Base-by-base conservation (phyloP, 2,329 filamentous ascomycete species). In the Xylaria sp. region DNA sequence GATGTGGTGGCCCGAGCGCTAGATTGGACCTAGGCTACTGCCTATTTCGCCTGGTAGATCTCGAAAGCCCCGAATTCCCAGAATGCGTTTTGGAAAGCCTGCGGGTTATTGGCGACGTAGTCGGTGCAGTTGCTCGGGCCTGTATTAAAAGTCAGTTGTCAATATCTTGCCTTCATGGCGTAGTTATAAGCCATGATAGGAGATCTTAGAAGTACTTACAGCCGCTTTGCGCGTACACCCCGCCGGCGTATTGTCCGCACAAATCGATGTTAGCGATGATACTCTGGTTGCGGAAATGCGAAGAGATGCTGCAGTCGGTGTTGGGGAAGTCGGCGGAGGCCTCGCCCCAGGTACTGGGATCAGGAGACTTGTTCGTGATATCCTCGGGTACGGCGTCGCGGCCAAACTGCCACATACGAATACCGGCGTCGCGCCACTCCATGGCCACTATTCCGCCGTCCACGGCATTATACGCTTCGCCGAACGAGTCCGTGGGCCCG, bases 231-330 rank as follows among this genome's bases (percentile, higher is more conserved):
- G 76, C 74, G 68, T 81, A 86, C 35, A 77, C 74, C 2, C 75
- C 77, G 47, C 82, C 82, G 3, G 83, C 83, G 67, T 85, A 78
- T 42, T 83, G 74, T 0, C 88, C 88, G 66, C 88, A 90, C 7
- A 90, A 75, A 72, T 88, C 84, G 65, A 90, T 89, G 69, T 90
- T 89, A 43, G 82, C 82, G 65, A 90, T 82, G 67, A 90, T 89
- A 67, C 85, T 87, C 72, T 88, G 83, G 69, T 90, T 90, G 57
- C 75, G 79, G 73, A 90, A 90, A 70, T 89, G 86, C 3, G 76
- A 78, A 5, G 75, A 73, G 52, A 90, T 85, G 61, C 87, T 77
- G 75, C 88, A 90, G 47, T 83, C 74, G 0, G 87, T 90, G 67
- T 78, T 81, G 14, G 88, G 88, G 72, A 90, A 90, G 63, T 91